Conservation (phyloP, 495 filamentous ascomycete genomes). For the Parathielavia appendiculata region DNA sequence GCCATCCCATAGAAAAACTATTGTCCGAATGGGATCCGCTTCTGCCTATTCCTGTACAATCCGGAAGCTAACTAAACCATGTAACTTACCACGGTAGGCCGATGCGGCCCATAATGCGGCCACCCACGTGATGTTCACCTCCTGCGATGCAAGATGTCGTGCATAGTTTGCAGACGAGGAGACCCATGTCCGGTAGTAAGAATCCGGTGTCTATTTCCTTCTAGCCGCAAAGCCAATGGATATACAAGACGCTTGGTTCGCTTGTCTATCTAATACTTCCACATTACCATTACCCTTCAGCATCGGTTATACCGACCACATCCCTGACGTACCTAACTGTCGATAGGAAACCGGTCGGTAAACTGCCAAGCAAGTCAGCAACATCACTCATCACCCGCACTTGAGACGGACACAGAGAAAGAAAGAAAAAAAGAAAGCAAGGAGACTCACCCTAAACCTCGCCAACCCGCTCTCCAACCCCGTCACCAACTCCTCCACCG, state of each 20-base stretch:
- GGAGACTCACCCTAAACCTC: constrained; percentile 51
- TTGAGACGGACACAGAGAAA: not conserved
- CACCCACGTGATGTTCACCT: constrained; percentile 32
- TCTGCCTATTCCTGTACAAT: constrained; percentile 5
- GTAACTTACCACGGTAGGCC: not conserved
- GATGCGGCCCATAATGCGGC: constrained; percentile 28
- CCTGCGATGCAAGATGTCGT: constrained; percentile 40
- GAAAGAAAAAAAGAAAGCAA: constrained; percentile 31
- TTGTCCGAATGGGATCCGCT: too few relatives aligned
- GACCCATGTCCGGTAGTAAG: not conserved
- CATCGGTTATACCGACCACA: not conserved
- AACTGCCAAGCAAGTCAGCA: constrained; percentile 24
- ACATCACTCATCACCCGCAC: not conserved
- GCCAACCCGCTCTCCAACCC: constrained; percentile 55
- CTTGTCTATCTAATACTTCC: too few relatives aligned
- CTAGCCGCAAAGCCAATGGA: too few relatives aligned
- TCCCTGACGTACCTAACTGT: constrained; percentile 21
- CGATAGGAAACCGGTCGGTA: constrained; percentile 53
- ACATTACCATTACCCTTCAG: not conserved
- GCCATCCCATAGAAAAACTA: too few relatives aligned
- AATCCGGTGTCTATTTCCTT: too few relatives aligned
- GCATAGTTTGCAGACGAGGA: constrained; percentile 28
- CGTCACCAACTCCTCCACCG: constrained; percentile 38
- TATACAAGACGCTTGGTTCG: too few relatives aligned
- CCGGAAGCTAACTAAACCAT: not conserved